Base-by-base conservation (phyloP, 352 stramenopile genomes). In the Aphanomyces invadans region DNA sequence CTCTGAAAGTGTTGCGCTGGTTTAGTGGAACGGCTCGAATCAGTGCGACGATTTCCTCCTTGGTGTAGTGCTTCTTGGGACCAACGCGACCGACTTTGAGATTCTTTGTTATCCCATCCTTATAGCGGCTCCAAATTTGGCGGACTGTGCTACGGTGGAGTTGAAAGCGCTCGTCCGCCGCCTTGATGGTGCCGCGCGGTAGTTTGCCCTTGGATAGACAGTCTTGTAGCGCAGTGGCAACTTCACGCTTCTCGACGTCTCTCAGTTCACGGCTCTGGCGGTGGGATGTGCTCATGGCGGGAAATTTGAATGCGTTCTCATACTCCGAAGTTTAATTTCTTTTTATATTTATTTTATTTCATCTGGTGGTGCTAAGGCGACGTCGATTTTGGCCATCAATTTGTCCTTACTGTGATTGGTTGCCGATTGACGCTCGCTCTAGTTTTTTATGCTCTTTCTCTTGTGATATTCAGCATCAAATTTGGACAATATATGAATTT, bases 401-500 rank as follows among this genome's bases (percentile, higher is more conserved):
- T n/a, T 15, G 32, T 57, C 49, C 4, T 33, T 57, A 10, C 19
- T 4, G 49, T 17, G 49, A 32, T 57, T 57, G 25, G 49, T 57
- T 7, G 25, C 36, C 49, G 36, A 57, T 57, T n/a, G 25, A 57
- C 2, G 36, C 7, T 57, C 7, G 21, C 49, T 38, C 21, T 32
- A 38, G 25, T 57, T 57, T 57, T 57, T 57, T 39, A 57, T 57
- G 4, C 4, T 38, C 49, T 57, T 57, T 57, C 25, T 33, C 12
- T 39, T n/a, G 19, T 32, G 49, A 57, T 57, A 57, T 57, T 3
- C 21, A 36, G 25, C 1, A 57, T 57, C 19, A 28, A 57, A 38
- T 57, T 57, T 57, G 49, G 49, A 39, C 25, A 38, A 39, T 15
- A 57, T 11, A 32, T 57, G 4, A 57, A 36, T 36, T 57, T 57